These are phyloP conservation scores for Fusarium redolens DNA, from an alignment of 2,329 filamentous ascomycete species.

Conservation along the genomic window DNA sequence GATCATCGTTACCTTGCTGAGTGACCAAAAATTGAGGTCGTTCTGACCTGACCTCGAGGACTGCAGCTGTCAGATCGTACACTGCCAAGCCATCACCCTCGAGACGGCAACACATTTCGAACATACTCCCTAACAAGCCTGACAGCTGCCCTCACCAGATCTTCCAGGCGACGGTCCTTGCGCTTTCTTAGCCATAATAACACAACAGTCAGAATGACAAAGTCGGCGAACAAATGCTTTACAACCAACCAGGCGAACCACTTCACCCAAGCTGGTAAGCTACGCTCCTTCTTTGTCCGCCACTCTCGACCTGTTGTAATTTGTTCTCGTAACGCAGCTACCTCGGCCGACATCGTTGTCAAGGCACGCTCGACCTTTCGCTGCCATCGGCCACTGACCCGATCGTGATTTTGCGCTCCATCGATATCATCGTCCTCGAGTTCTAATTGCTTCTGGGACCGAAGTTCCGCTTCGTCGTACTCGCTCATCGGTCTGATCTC, in stretches of 20 bases:
- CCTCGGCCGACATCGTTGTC: constrained; percentile 89
- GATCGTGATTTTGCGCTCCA: constrained; percentile 44
- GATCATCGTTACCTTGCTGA: background rate
- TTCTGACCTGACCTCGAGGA: no score
- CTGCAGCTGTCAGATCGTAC: background rate
- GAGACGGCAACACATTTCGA: constrained; percentile 67
- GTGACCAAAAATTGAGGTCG: background rate
- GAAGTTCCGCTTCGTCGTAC: constrained; percentile 74
- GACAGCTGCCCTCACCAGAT: constrained; percentile 75
- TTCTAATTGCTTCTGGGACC: constrained; percentile 61
- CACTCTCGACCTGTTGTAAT: constrained; percentile 82
- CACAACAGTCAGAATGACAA: constrained; percentile 72
- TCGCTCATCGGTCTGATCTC: constrained; percentile 89
- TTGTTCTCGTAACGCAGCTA: constrained; percentile 92
- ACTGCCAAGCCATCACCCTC: constrained; percentile 53
- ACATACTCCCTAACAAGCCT: constrained; percentile 68
- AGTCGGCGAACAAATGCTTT: constrained; percentile 81
- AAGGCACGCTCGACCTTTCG: constrained; percentile 86
- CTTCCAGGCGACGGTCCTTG: constrained; percentile 78
- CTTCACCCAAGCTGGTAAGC: constrained; percentile 74
- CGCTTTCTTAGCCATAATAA: constrained; percentile 78
- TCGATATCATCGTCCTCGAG: constrained; percentile 60
- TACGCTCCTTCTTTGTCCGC: constrained; percentile 72
- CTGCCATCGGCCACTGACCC: constrained; percentile 73
- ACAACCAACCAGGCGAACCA: constrained; percentile 76